Conservation (phyloP, 768 basidiomycete genomes). For the Hortiboletus campestris region DNA sequence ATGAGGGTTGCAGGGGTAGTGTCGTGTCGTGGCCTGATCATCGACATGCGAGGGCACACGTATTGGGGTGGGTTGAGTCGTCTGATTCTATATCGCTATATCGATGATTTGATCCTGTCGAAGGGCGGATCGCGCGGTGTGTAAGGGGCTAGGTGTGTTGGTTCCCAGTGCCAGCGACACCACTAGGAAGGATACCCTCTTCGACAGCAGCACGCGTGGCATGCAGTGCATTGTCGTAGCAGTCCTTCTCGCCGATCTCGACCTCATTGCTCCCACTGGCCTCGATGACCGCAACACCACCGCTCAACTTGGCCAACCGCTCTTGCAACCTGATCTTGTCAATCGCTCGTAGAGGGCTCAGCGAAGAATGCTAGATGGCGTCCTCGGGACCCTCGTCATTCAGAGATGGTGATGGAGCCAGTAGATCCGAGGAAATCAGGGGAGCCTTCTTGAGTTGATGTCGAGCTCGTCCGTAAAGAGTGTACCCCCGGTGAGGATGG, state of each 20-base stretch:
- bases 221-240: constrained; percentile 95
- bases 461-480: constrained; percentile 97
- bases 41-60: no score
- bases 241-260: constrained; percentile 97
- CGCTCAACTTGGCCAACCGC: constrained; percentile 91
- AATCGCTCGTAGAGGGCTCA: neutral
- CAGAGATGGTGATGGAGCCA: neutral
- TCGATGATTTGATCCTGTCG: no score
- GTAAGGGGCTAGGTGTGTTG: constrained; percentile 46
- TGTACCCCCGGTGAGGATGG: constrained; percentile 94
- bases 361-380: no score
- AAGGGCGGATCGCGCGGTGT: no score
- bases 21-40: no score
- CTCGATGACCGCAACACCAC: constrained; percentile 98
- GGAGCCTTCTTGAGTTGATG: constrained; percentile 85
- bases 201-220: constrained; percentile 98
- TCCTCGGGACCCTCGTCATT: no score
- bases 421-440: constrained; percentile 1
- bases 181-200: constrained; percentile 97
- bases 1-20: no score
- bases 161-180: constrained; percentile 69
- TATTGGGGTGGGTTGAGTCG: no score
- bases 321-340: constrained; percentile 95
- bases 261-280: constrained; percentile 93
- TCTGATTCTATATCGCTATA: no score